These are phyloP conservation scores for Albifimbria verrucaria DNA, from an alignment of 2,329 filamentous ascomycete species.

Conservation along the genomic window DNA sequence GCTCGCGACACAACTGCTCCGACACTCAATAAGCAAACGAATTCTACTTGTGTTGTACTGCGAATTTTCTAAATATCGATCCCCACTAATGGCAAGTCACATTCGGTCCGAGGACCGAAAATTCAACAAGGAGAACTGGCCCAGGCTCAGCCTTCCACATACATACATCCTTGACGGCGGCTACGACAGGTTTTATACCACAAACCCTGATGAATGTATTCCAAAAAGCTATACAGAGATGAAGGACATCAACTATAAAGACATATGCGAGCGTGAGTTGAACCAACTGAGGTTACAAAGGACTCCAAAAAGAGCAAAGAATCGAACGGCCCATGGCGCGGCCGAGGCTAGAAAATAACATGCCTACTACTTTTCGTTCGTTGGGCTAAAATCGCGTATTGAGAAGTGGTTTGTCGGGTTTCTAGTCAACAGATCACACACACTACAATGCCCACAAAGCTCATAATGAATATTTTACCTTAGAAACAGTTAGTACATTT, in stretches of 20 bases:
- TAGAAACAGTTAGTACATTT: too few species aligned
- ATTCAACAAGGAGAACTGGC: slow-evolving; percentile 82
- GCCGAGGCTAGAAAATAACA: too few species aligned
- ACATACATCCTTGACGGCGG: slow-evolving; percentile 96
- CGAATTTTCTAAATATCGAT: slow-evolving; percentile 96
- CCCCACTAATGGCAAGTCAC: slow-evolving; percentile 93
- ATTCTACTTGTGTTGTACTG: slow-evolving; percentile 92
- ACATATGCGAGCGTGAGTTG: slow-evolving; percentile 91
- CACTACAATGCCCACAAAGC: too few species aligned
- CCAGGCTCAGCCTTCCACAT: slow-evolving; percentile 88
- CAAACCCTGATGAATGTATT: slow-evolving; percentile 77
- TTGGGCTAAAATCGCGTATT: too few species aligned
- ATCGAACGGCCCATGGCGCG: too few species aligned
- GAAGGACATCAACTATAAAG: slow-evolving; percentile 86
- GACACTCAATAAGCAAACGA: slow-evolving; percentile 60
- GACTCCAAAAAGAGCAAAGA: slow-evolving; percentile 83
- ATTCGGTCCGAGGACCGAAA: slow-evolving; percentile 86
- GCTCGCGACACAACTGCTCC: slow-evolving; percentile 75
- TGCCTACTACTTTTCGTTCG: too few species aligned
- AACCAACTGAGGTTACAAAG: slow-evolving; percentile 87
- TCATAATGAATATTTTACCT: too few species aligned
- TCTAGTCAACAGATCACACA: too few species aligned
- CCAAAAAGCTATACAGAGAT: slow-evolving; percentile 97
- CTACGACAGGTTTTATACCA: slow-evolving; percentile 87
- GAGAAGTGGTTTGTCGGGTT: too few species aligned